These are phyloP conservation scores for Ophiostoma ulmi DNA, from an alignment of 2,329 filamentous ascomycete genomes.

Conservation along the genomic window DNA sequence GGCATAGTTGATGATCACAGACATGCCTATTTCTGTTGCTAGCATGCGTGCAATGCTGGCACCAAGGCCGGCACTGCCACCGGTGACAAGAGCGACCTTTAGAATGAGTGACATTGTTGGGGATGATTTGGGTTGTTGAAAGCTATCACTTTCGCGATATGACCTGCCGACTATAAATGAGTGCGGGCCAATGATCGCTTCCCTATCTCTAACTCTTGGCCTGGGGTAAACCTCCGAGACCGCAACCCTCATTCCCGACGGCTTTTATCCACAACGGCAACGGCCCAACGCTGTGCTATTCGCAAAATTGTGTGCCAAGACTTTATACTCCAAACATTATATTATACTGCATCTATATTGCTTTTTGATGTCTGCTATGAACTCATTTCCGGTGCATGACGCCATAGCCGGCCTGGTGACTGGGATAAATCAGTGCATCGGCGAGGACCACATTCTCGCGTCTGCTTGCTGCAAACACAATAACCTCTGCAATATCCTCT, in stretches of 20 bases:
- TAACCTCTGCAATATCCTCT: slow-evolving; percentile 83
- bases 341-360: too few species aligned
- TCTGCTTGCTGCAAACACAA: slow-evolving; percentile 79
- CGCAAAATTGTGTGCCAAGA: too few species aligned
- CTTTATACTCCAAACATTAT: too few species aligned
- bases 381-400: neutral
- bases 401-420: slow-evolving; percentile 60
- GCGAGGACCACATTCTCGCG: slow-evolving; percentile 88
- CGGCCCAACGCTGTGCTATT: neutral
- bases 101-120: neutral
- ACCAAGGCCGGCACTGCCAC: neutral
- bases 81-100: neutral
- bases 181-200: neutral
- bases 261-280: neutral
- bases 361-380: neutral
- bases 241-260: neutral
- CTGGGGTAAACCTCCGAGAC: neutral
- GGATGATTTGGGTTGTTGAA: too few species aligned
- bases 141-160: too few species aligned
- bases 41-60: neutral
- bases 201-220: neutral
- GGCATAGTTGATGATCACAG: slow-evolving; percentile 4
- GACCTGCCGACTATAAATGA: neutral
- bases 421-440: slow-evolving; percentile 81
- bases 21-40: neutral